Percentiles rank a stretch among this genome's conserved stretches.
Conservation (phyloP, 495 filamentous ascomycete species). For the Lasiosphaeriaceae sp. region DNA sequence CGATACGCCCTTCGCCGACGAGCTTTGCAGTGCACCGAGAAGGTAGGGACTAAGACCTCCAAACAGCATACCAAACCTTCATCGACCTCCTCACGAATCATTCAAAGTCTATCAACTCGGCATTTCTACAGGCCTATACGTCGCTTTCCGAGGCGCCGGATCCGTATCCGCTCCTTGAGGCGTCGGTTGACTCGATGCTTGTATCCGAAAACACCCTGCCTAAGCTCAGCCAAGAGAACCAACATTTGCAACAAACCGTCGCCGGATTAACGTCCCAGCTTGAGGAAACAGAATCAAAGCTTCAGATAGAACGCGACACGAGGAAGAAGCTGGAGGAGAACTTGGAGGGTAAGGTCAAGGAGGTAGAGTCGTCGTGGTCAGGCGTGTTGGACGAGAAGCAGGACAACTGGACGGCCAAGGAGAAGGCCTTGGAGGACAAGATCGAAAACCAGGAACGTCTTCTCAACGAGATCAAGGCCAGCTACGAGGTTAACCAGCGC, state of each 20-base stretch:
- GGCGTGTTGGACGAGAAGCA: constrained; percentile 92
- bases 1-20: neutral
- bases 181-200: constrained; percentile 89
- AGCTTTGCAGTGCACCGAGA: neutral
- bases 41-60: constrained; percentile 10
- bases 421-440: constrained; percentile 87
- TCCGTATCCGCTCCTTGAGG: constrained; percentile 93
- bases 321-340: constrained; percentile 71
- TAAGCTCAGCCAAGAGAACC: constrained; percentile 79
- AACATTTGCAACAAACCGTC: constrained; percentile 76
- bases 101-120: constrained; percentile 83
- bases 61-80: constrained; percentile 86
- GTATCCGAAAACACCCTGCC: constrained; percentile 87
- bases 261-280: constrained; percentile 83
- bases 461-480: constrained; percentile 91
- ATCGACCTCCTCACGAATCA: constrained; percentile 95
- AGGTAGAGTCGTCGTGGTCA: constrained; percentile 85
- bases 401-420: constrained; percentile 94
- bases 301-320: constrained; percentile 69
- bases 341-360: constrained; percentile 72
- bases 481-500: constrained; percentile 92
- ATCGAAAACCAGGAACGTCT: constrained; percentile 89
- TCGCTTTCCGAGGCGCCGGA: constrained; percentile 93
- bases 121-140: constrained; percentile 89
- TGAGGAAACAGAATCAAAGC: constrained; percentile 72